phyloP scores from a whole-genome alignment of 148 eudicot genomes.

The Nepenthes mirabilis region DNA sequence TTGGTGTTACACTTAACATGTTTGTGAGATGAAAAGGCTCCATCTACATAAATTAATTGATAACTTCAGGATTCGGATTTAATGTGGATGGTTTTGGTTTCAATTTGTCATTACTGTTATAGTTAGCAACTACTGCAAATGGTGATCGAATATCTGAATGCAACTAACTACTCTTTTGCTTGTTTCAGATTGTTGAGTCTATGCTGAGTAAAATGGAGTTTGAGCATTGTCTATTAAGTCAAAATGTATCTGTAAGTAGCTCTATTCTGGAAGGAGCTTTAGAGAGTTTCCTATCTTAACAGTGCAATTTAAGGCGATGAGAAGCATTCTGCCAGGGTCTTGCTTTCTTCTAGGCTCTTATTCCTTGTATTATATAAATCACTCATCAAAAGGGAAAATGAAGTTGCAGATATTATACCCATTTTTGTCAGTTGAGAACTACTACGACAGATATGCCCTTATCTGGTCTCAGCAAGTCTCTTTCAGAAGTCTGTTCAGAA shows the following conservation, averaged over 20 bases:
- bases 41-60: no score
- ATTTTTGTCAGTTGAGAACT: conserved; percentile 16
- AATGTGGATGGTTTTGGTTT: no score
- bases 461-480: conserved; percentile 22
- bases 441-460: conserved; percentile 18
- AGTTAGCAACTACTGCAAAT: neutral
- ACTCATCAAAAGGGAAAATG: neutral
- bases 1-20: no score
- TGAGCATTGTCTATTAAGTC: conserved; percentile 43
- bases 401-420: neutral
- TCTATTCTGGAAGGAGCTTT: neutral
- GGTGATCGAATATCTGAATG: neutral
- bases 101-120: no score
- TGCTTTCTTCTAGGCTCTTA: no score
- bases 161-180: neutral
- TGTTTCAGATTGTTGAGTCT: conserved; percentile 55
- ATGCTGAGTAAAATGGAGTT: conserved; percentile 70
- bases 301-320: no score
- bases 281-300: no score
- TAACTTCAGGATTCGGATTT: no score
- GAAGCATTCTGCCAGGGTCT: no score
- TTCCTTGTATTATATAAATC: no score
- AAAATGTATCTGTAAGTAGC: conserved; percentile 38
- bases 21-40: no score
- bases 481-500: conserved; percentile 22